Evolutionary conservation across 2,329 filamentous ascomycete genomes (phyloP).

Genomic region (Penicillium sp.): DNA sequence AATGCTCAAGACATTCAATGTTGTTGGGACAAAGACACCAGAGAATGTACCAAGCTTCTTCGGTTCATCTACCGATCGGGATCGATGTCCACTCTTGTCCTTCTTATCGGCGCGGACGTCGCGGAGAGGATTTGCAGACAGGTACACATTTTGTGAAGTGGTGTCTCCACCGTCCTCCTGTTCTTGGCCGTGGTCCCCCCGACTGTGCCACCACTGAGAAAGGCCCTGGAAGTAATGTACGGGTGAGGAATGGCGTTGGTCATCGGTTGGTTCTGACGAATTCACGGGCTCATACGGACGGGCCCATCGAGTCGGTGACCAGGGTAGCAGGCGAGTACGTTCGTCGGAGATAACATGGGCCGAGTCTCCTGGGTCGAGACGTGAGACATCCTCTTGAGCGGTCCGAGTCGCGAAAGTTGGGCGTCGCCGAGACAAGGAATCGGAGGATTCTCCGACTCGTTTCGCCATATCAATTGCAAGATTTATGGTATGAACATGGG

Average conservation of each 20-base stretch:
- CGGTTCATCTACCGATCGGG: conserved; percentile 29
- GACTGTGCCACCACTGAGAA: conserved; percentile 26
- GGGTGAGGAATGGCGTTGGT: conserved; percentile 20
- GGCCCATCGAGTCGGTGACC: conserved; percentile 19
- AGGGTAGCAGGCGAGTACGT: conserved; percentile 23
- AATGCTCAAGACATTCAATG: conserved; percentile 82
- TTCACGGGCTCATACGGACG: conserved; percentile 28
- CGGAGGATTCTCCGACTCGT: conserved; percentile 20
- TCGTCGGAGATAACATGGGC: conserved; percentile 20
- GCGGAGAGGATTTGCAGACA: conserved; percentile 22
- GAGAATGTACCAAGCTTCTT: conserved; percentile 73
- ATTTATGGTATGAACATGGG: conserved; percentile 2
- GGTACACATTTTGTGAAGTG: conserved; percentile 10
- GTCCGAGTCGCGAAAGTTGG: conserved; percentile 42
- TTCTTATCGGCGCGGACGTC: conserved; percentile 33
- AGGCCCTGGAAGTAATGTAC: conserved; percentile 25
- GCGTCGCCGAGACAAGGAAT: conserved; percentile 34
- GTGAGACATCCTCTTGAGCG: conserved; percentile 37
- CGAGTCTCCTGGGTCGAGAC: conserved; percentile 35
- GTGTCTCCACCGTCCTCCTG: conserved; percentile 10
- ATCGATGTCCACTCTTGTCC: conserved; percentile 29
- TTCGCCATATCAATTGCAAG: conserved; percentile 22
- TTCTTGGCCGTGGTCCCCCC: conserved; percentile 7
- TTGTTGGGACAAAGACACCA: conserved; percentile 84
- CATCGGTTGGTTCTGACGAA: conserved; percentile 15